Conservation (phyloP, 768 basidiomycete genomes). For the Neoboletus brunneissimus region DNA sequence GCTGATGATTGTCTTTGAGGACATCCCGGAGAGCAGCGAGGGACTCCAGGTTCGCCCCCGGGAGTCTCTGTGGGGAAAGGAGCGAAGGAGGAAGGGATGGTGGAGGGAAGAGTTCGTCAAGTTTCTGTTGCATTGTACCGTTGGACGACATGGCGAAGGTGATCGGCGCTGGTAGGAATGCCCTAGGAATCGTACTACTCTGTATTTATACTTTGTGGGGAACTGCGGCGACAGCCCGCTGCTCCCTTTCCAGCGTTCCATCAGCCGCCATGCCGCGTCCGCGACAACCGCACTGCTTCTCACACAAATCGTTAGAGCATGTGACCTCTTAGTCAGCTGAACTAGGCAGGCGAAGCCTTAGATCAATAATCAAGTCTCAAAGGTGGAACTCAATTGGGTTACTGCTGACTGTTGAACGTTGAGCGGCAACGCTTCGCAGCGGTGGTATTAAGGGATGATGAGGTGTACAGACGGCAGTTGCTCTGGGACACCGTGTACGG, state of each 20-base stretch:
- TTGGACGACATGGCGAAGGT: conserved; percentile 5
- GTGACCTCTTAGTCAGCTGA: neutral
- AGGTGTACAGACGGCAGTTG: neutral
- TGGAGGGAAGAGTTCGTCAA: conserved; percentile 24
- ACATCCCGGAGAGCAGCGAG: conserved; percentile 26
- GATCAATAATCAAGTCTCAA: neutral
- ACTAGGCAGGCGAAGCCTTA: neutral
- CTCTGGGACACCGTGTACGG: too few relatives aligned
- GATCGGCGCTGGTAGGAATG: too few relatives aligned
- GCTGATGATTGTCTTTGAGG: conserved; percentile 48
- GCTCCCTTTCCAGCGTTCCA: too few relatives aligned
- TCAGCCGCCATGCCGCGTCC: too few relatives aligned
- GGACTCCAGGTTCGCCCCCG: conserved; percentile 25
- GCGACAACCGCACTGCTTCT: too few relatives aligned
- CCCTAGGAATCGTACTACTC: too few relatives aligned
- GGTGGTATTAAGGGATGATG: neutral
- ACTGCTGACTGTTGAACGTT: neutral
- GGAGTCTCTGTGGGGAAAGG: conserved; percentile 26
- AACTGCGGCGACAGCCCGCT: too few relatives aligned
- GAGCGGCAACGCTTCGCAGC: neutral
- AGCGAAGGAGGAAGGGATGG: conserved; percentile 29
- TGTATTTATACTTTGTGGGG: too few relatives aligned
- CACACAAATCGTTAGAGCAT: too few relatives aligned
- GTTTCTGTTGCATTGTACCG: neutral
- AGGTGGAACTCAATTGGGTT: neutral